A percentile compares a stretch with the other conserved stretches of the same genome.
Conservation (phyloP, 2,329 filamentous ascomycete genomes). For the Hymenoscyphus linearis region DNA sequence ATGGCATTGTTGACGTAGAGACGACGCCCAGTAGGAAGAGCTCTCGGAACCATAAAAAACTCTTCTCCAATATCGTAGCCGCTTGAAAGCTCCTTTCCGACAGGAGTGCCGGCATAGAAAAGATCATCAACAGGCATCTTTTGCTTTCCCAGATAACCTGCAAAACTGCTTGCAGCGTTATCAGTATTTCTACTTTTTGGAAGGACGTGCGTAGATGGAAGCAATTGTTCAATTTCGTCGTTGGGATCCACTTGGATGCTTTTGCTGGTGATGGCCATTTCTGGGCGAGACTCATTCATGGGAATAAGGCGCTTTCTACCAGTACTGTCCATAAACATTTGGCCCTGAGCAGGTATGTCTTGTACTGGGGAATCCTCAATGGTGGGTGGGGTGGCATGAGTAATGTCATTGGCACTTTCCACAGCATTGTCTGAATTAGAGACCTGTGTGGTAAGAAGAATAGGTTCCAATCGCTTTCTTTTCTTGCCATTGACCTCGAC, state of each 20-base stretch:
- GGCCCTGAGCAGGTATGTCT: constrained; percentile 12
- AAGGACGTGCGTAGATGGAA: background rate
- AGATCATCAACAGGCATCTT: constrained; percentile 36
- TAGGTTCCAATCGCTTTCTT: constrained; percentile 31
- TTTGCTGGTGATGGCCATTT: background rate
- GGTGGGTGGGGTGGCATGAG: background rate
- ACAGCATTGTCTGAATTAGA: constrained; percentile 10
- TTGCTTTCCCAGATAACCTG: constrained; percentile 35
- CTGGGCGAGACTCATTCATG: constrained; percentile 7
- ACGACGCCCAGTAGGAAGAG: constrained; percentile 39
- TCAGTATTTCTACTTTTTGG: constrained; percentile 2
- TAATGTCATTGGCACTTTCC: constrained; percentile 21
- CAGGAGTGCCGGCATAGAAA: constrained; percentile 34
- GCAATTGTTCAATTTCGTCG: background rate
- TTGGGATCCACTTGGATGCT: background rate
- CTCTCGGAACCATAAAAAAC: constrained; percentile 18
- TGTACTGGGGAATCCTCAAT: background rate
- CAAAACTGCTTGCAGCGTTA: constrained; percentile 8
- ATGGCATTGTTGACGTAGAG: constrained; percentile 40
- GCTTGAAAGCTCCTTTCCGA: constrained; percentile 28
- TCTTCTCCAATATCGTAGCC: constrained; percentile 20
- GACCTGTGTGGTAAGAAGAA: constrained; percentile 20
- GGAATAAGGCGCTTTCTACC: constrained; percentile 23
- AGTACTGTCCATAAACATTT: constrained; percentile 16
- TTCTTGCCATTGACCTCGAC: constrained; percentile 25